A percentile compares a stretch with the other conserved stretches of the same genome.
Evolutionary conservation across 345 rosid genomes (phyloP).

Genomic region (Abelmoschus esculentus): DNA sequence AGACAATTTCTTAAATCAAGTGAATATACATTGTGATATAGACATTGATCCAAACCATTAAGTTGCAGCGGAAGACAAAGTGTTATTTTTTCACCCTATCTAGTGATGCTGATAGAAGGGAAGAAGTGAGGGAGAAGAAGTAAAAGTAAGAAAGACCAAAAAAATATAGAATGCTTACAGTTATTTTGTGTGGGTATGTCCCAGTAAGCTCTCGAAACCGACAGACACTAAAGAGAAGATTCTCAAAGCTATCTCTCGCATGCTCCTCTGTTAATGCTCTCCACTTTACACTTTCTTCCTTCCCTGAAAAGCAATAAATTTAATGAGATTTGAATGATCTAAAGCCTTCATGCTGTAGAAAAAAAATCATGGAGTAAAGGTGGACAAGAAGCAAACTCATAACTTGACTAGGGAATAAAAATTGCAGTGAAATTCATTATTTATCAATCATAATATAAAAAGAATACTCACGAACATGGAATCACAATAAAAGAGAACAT

Average conservation of each 20-base stretch:
- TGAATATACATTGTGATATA: no score
- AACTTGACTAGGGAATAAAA: constrained; percentile 5
- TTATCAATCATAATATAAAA: background rate
- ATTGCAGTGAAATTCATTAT: background rate
- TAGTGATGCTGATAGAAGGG: background rate
- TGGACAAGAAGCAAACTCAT: background rate
- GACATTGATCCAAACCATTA: background rate
- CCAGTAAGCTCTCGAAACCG: constrained; percentile 95
- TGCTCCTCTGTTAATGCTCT: constrained; percentile 93
- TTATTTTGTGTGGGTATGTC: constrained; percentile 71
- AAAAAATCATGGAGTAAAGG: background rate
- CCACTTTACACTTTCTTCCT: constrained; percentile 56
- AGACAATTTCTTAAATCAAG: background rate
- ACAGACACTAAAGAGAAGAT: constrained; percentile 85
- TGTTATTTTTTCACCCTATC: background rate
- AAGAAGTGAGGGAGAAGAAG: background rate
- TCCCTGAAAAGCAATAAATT: constrained; percentile 31
- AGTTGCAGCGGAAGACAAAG: background rate
- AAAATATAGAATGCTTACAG: constrained; percentile 42
- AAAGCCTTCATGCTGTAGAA: constrained; percentile 1
- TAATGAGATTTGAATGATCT: background rate
- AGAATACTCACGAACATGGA: background rate
- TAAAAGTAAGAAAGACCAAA: background rate
- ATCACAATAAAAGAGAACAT: background rate
- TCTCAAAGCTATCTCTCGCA: constrained; percentile 98